phyloP scores from a whole-genome alignment of 2,329 filamentous ascomycete genomes.

The Colletotrichum sp. region DNA sequence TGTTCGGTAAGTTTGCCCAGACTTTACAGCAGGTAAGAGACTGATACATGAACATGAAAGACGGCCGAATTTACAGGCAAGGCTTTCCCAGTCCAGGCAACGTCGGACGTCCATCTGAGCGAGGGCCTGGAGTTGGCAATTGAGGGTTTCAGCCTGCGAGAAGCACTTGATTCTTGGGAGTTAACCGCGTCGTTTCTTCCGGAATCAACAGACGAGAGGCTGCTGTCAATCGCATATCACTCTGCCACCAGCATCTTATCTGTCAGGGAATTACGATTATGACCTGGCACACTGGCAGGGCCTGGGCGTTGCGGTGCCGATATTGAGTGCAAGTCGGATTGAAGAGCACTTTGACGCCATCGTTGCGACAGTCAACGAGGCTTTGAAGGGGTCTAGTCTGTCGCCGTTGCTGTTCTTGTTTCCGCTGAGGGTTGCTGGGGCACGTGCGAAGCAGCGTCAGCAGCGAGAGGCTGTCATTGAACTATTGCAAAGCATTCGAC shows the following conservation, averaged over 20 bases:
- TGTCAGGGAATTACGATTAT: slow-evolving; percentile 41
- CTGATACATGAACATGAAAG: neutral
- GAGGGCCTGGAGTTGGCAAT: slow-evolving; percentile 8
- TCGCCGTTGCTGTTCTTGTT: slow-evolving; percentile 38
- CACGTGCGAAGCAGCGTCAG: slow-evolving; percentile 26
- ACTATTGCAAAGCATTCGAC: slow-evolving; percentile 17
- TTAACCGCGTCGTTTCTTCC: neutral
- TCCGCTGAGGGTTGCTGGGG: slow-evolving; percentile 37
- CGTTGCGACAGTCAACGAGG: slow-evolving; percentile 16
- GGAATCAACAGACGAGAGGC: slow-evolving; percentile 9
- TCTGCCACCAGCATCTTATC: slow-evolving; percentile 40
- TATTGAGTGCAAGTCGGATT: slow-evolving; percentile 24
- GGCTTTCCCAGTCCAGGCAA: neutral
- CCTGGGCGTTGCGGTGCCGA: slow-evolving; percentile 25
- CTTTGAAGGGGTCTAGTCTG: slow-evolving; percentile 25
- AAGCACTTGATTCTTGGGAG: slow-evolving; percentile 10
- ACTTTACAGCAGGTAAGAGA: neutral
- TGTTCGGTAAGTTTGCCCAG: slow-evolving; percentile 28
- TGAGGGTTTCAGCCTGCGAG: slow-evolving; percentile 25
- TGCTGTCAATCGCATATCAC: slow-evolving; percentile 28
- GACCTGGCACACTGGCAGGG: slow-evolving; percentile 33
- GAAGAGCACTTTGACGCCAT: slow-evolving; percentile 28
- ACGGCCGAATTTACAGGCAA: neutral
- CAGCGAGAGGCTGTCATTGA: slow-evolving; percentile 26
- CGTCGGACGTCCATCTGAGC: neutral